Base-by-base conservation (phyloP, 108 stramenopile species). In the Skeletonema menzelii region DNA sequence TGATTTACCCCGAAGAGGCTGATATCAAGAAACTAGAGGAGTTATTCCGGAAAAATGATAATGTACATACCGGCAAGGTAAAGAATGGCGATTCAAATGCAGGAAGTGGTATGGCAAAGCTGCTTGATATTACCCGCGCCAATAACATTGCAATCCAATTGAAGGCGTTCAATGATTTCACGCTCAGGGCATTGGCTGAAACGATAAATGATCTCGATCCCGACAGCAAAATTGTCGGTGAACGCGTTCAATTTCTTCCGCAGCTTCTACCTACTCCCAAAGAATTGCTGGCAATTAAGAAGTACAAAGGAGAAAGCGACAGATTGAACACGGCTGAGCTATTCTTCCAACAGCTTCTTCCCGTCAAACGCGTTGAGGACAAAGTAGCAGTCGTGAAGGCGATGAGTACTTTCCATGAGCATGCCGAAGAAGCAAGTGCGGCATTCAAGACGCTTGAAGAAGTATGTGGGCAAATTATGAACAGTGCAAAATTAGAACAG, bases 81-180 rank as follows among this genome's bases (percentile, higher is more conserved):
- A 75, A 73, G 19, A 56, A 63, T 15, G 70, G 78, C 10, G 66
- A 65, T 4, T 20, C 60, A 14, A 78, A 69, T 22, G 81, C 80
- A 40, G 82, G 72, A 58, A 82, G 78, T 49, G 83, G 58, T 22
- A 86, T 82, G 84, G 92, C 95, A 14, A 91, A 88, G 76, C 68
- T 95, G 28, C 74, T 95, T 34, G 92, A 93, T 67, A 26, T 92
- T 12, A 91, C 78, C 15, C 84, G 95, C 0, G 88, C 91, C 4
- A 90, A 92, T 69, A 95, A 91, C 63, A 79, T 95, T 59, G 92
- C 92, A 27, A 95, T 95, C 72, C 85, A 85, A 35, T 72, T 95
- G 34, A 93, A 95, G 68, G 85, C 86, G 8, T 95, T 93, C 79
- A 91, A 89, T 56, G 91, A 93, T 32, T 90, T 93, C 46, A 80